Base-by-base conservation (phyloP, 768 basidiomycete species). In the Suillus weaverae region DNA sequence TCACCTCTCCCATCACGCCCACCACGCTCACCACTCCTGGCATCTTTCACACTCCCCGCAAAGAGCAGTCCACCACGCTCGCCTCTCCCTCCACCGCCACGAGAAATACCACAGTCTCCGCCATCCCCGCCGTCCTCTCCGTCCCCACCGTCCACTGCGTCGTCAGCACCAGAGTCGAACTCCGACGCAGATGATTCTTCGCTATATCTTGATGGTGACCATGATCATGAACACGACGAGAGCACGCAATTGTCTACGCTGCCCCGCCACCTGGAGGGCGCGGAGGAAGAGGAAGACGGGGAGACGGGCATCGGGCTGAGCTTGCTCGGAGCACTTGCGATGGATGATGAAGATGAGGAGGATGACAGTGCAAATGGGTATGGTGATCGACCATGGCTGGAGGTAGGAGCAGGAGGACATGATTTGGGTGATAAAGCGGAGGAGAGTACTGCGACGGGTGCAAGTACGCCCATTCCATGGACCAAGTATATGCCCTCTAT, bases 251-350 rank as follows among this genome's bases (percentile, higher is more conserved):
- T 73, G 30, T 77, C 70, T 63, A 69, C 74, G 30, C 67, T 74
- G 20, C 66, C 74, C 38, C 39, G 9, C 9, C 56, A 18, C 14
- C 44, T 50, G 53, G 59, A 56, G 0, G 66, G 9, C 0, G 69
- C 68, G 20, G 72, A 77, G 4, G 80, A 73, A 7, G 66, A 79
- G 61, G 85, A 85, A 2, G 89, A 89, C 64, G 89, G 85, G 4
- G 84, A 86, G 59, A 78, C 84, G 1, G 91, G 87, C 0, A 92
- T 92, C 43, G 91, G 91, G 2, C 75, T 91, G 39, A 87, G 87
- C 2, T 75, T 92, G 61, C 75, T 92, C 61, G 85, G 86, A 67
- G 81, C 81, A 46, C 85, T 70, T 74, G 78, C 44, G 70, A 77
- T 66, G 14, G 80, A 74, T 2, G 74, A 72, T 16, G 77, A 73